Base-by-base conservation (phyloP, 495 filamentous ascomycete species). In the Penicillium arizonense region DNA sequence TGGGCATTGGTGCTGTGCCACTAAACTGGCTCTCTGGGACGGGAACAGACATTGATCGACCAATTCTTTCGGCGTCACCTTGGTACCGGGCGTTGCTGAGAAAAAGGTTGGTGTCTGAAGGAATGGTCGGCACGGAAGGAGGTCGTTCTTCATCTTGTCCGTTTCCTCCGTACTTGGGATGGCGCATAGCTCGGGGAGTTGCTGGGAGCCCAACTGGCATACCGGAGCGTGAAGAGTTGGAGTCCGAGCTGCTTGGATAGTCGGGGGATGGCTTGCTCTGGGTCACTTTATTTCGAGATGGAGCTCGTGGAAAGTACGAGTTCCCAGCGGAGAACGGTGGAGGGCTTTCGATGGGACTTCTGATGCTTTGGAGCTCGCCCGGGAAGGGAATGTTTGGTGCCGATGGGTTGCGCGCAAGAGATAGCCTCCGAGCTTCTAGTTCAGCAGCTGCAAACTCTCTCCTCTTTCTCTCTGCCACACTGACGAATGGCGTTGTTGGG, bases 401-500 rank as follows among this genome's bases (percentile, higher is more conserved):
- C 16, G 87, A 88, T 14, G 88, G 87, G 55, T 90, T 82, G 10
- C 86, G 77, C 3, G 89, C 88, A 12, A 96, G 81, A 20, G 91
- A 96, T 56, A 88, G 81, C 40, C 91, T 82, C 16, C 91, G 83
- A 52, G 91, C 88, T 72, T 96, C 91, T 21, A 96, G 79, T 70
- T 96, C 91, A 47, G 87, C 86, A 7, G 89, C 89, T 12, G 91
- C 91, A 23, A 87, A 71, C 58, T 92, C 89, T 70, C 87, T 90
- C 70, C 86, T 86, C 38, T 56, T 72, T 53, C 61, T 64, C 43
- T 76, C 74, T 0, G 67, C 62, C 6, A 72, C 38, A 23, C 62
- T 68, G 24, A 68, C 56, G 8, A 65, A 64, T 2, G 61, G 63
- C 9, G 61, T 56, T 6, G 62, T 65, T 3, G 64, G 58, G 21